These are phyloP conservation scores for Starmerella apis DNA, from an alignment of 805 yeast species.

Conservation along the genomic window DNA sequence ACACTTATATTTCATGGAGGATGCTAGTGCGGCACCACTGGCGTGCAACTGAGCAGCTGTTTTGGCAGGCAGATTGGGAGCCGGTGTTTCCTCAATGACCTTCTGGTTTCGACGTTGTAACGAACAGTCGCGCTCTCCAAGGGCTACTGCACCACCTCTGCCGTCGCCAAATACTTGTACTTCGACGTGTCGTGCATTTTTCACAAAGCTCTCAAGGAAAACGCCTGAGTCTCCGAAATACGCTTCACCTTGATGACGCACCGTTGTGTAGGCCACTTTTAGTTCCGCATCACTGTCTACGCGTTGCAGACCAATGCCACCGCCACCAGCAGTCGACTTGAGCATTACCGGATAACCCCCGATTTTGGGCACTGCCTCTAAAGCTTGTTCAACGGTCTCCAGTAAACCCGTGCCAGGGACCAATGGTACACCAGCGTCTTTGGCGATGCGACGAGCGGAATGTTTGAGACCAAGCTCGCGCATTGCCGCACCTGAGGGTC, in stretches of 20 bases:
- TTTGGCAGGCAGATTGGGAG: slow-evolving; percentile 77
- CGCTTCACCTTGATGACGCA: slow-evolving; percentile 84
- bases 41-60: slow-evolving; percentile 66
- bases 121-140: slow-evolving; percentile 97
- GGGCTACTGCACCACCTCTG: slow-evolving; percentile 77
- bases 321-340: slow-evolving; percentile 98
- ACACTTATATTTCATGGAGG: slow-evolving; percentile 79
- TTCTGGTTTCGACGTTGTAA: slow-evolving; percentile 95
- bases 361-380: slow-evolving; percentile 56
- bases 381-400: slow-evolving; percentile 61
- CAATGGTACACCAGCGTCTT: slow-evolving; percentile 82
- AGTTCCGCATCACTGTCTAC: slow-evolving; percentile 77
- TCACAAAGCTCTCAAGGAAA: slow-evolving; percentile 87
- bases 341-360: slow-evolving; percentile 81
- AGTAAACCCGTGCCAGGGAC: slow-evolving; percentile 96
- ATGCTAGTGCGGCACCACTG: slow-evolving; percentile 76
- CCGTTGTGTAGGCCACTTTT: slow-evolving; percentile 76
- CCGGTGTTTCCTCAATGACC: slow-evolving; percentile 94
- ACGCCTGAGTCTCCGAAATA: slow-evolving; percentile 95
- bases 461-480: slow-evolving; percentile 87
- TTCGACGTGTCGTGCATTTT: slow-evolving; percentile 91
- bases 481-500: slow-evolving; percentile 93
- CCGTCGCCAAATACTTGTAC: slow-evolving; percentile 97
- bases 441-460: slow-evolving; percentile 91
- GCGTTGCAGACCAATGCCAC: slow-evolving; percentile 94